Conservation (phyloP, 805 yeast genomes). For the Schwanniomyces sp. region DNA sequence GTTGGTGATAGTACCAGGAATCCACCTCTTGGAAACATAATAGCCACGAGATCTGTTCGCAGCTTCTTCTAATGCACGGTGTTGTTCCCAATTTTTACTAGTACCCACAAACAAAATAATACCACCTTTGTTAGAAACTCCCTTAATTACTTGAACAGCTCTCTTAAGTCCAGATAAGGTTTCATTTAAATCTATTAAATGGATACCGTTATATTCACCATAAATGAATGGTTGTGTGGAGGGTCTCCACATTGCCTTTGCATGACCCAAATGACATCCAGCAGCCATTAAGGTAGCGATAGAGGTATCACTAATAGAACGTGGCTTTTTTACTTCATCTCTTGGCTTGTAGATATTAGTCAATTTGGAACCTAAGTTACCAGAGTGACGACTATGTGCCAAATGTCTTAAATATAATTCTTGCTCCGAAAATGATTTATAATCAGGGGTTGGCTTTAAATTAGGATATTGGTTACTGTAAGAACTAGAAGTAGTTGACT, state of each 20-base stretch:
- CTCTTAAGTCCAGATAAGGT: constrained; percentile 74
- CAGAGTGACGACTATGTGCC: constrained; percentile 55
- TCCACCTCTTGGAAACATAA: constrained; percentile 84
- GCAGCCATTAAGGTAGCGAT: constrained; percentile 79
- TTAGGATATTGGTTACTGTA: constrained; percentile 51
- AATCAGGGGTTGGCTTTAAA: constrained; percentile 57
- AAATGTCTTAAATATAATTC: constrained; percentile 76
- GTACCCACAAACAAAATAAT: constrained; percentile 83
- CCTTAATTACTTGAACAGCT: constrained; percentile 83
- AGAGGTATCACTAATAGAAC: constrained; percentile 55
- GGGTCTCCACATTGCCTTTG: constrained; percentile 75
- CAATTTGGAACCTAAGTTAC: constrained; percentile 65
- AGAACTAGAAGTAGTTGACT: constrained; percentile 32
- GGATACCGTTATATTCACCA: constrained; percentile 89
- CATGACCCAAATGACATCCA: constrained; percentile 93
- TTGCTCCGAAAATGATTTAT: constrained; percentile 70
- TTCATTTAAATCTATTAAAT: constrained; percentile 85
- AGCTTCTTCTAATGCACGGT: constrained; percentile 71
- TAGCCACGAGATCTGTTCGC: constrained; percentile 77
- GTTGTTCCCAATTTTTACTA: constrained; percentile 63
- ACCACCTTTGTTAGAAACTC: constrained; percentile 83
- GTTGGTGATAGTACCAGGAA: constrained; percentile 93
- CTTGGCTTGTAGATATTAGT: constrained; percentile 68
- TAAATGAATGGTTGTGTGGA: constrained; percentile 82
- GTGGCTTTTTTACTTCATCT: constrained; percentile 61